Percentiles rank a stretch among this genome's conserved stretches.
Conservation (phyloP, 2,329 filamentous ascomycete genomes). For the Venturia oleaginea region DNA sequence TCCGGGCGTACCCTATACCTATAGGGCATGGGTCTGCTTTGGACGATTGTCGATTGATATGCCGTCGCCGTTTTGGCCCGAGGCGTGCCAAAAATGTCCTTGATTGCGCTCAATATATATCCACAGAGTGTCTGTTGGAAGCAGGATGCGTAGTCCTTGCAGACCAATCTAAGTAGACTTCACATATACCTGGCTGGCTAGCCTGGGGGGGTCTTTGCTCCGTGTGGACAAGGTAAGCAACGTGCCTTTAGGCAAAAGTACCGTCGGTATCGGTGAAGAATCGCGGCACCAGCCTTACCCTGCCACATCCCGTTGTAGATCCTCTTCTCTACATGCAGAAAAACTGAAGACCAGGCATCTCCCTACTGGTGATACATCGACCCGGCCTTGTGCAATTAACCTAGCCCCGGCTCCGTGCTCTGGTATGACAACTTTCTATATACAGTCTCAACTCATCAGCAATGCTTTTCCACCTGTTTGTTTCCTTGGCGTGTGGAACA, state of each 20-base stretch:
- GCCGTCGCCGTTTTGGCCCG: not conserved
- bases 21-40: not conserved
- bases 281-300: not conserved
- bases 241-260: not conserved
- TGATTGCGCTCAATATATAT: slow-evolving; percentile 5
- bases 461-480: not conserved
- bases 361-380: slow-evolving; percentile 9
- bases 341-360: not conserved
- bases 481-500: not conserved
- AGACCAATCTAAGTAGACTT: not conserved
- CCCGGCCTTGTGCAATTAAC: slow-evolving; percentile 8
- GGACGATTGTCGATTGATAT: not conserved
- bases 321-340: slow-evolving; percentile 2
- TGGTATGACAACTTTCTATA: slow-evolving; percentile 13
- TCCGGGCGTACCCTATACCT: too few species aligned
- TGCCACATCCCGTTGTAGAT: slow-evolving; percentile 5
- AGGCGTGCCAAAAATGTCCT: slow-evolving; percentile 1
- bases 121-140: not conserved
- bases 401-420: slow-evolving; percentile 8
- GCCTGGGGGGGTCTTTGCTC: not conserved
- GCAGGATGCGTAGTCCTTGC: not conserved
- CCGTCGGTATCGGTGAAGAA: not conserved
- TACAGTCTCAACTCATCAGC: slow-evolving; percentile 10
- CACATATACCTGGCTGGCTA: not conserved
- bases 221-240: not conserved